Percentiles rank a stretch among this genome's conserved stretches.
These are phyloP conservation scores for Hymenoscyphus scutula DNA, from an alignment of 2,329 filamentous ascomycete species.

Conservation along the genomic window DNA sequence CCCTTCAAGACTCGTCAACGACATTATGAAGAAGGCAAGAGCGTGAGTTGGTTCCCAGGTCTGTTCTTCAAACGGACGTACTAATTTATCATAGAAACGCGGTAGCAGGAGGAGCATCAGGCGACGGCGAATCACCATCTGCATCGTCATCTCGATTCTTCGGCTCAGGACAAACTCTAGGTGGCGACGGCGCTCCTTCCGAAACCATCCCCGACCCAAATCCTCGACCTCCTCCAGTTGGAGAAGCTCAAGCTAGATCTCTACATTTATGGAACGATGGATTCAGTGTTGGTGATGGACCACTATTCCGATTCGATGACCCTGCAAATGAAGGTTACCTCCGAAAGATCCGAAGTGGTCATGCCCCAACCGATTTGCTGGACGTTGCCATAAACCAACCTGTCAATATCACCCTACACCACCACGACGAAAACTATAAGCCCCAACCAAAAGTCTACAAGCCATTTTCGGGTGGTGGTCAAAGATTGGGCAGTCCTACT, in stretches of 20 bases:
- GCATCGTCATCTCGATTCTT: slow-evolving; percentile 56
- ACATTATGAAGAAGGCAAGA: slow-evolving; percentile 63
- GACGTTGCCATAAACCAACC: slow-evolving; percentile 72
- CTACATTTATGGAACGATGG: slow-evolving; percentile 82
- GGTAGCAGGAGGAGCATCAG: slow-evolving; percentile 54
- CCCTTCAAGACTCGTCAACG: slow-evolving; percentile 56
- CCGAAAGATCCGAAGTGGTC: slow-evolving; percentile 72
- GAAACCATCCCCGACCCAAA: slow-evolving; percentile 63
- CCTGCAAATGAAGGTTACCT: slow-evolving; percentile 70
- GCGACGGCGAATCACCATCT: slow-evolving; percentile 47
- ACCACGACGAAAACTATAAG: slow-evolving; percentile 72
- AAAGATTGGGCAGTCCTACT: slow-evolving; percentile 73
- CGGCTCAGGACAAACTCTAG: slow-evolving; percentile 72
- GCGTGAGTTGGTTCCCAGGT: slow-evolving; percentile 43
- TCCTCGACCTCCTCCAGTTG: slow-evolving; percentile 30
- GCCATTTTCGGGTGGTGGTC: slow-evolving; percentile 70
- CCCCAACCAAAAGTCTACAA: slow-evolving; percentile 72
- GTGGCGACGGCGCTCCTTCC: slow-evolving; percentile 73
- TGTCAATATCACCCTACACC: slow-evolving; percentile 72
- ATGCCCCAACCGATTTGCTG: slow-evolving; percentile 75
- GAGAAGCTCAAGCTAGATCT: slow-evolving; percentile 56
- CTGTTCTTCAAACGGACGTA: slow-evolving; percentile 14
- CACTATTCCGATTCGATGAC: slow-evolving; percentile 75
- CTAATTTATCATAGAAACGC: slow-evolving; percentile 46
- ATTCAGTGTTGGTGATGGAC: slow-evolving; percentile 81